phyloP scores from a whole-genome alignment of 306 rosid genomes.

The Canavalia gladiata region DNA sequence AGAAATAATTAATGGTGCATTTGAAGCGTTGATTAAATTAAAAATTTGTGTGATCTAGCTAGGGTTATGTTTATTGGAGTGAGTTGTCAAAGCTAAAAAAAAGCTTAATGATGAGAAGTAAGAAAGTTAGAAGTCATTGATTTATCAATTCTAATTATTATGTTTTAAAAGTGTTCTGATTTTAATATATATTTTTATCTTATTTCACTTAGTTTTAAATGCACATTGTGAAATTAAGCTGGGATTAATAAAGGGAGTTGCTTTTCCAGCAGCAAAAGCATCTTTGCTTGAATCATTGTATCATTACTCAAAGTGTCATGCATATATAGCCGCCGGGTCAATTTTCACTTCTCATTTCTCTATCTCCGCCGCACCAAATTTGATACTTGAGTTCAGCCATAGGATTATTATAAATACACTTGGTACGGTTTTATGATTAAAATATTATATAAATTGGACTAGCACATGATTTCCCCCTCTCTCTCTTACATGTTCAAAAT shows the following conservation, averaged over 20 bases:
- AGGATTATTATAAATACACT: background rate
- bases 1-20: background rate
- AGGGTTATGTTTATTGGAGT: conserved; percentile 28
- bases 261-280: conserved; percentile 51
- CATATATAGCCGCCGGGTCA: conserved; percentile 44
- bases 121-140: conserved; percentile 55
- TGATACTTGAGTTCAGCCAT: background rate
- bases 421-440: background rate
- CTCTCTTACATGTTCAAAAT: no score
- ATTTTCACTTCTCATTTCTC: background rate
- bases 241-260: conserved; percentile 47
- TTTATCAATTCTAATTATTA: background rate
- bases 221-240: background rate
- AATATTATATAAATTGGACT: background rate
- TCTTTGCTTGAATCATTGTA: conserved; percentile 46
- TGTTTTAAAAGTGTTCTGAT: no score
- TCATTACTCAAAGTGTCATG: conserved; percentile 40
- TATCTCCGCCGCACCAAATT: background rate
- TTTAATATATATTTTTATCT: no score
- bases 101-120: conserved; percentile 51
- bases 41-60: conserved; percentile 1
- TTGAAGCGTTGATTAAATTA: background rate
- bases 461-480: background rate
- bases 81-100: conserved; percentile 48
- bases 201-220: no score